A percentile compares a stretch with the other conserved stretches of the same genome.
These are phyloP conservation scores for Pogostemon cablin DNA, from an alignment of 257 asterid genomes.

Conservation along the genomic window DNA sequence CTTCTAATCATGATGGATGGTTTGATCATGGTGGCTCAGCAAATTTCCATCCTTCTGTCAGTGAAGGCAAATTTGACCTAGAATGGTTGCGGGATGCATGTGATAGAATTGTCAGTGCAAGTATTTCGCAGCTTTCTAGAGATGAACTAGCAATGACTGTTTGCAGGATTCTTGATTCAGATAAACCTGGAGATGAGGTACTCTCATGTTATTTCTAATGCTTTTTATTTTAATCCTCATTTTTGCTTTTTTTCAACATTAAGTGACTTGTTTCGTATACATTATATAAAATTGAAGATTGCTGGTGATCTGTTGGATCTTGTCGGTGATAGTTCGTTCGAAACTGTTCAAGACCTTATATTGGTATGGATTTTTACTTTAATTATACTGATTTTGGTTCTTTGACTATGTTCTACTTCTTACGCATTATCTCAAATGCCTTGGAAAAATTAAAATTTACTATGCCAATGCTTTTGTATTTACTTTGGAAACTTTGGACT, in stretches of 20 bases:
- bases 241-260: conserved; percentile 25
- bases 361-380: conserved; percentile 51
- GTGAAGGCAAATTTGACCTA: conserved; percentile 63
- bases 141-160: conserved; percentile 98
- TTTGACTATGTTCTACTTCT: conserved; percentile 22
- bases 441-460: conserved; percentile 16
- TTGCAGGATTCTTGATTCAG: conserved; percentile 93
- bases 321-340: conserved; percentile 93
- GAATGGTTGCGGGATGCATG: conserved; percentile 90
- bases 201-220: conserved; percentile 17
- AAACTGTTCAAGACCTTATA: conserved; percentile 90
- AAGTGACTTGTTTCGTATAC: conserved; percentile 27
- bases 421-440: not conserved
- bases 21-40: conserved; percentile 42
- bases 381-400: conserved; percentile 23
- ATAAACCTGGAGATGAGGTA: conserved; percentile 98
- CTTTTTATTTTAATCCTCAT: conserved; percentile 22
- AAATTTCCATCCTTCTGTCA: conserved; percentile 38
- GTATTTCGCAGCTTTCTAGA: conserved; percentile 81
- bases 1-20: conserved; percentile 49
- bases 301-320: conserved; percentile 97
- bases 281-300: conserved; percentile 51
- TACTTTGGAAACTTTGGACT: conserved; percentile 15
- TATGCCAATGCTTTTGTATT: conserved; percentile 19
- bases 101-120: conserved; percentile 64